A percentile compares a stretch with the other conserved stretches of the same genome.
Evolutionary conservation across 169 alveolate species (phyloP).

Genomic region (Plasmodium vinckei): DNA sequence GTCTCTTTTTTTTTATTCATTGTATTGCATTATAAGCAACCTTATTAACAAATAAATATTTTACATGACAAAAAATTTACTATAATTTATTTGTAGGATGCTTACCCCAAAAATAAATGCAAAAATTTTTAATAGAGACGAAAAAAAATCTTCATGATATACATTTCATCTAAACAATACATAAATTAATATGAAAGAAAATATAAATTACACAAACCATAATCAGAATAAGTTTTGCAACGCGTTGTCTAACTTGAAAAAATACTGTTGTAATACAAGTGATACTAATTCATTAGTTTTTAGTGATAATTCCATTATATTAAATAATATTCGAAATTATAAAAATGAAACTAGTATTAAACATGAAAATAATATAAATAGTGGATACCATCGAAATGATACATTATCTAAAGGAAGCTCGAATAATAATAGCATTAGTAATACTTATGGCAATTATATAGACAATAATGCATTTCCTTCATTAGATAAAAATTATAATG

Average conservation of each 20-base stretch:
- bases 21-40: too few relatives aligned
- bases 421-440: neutral
- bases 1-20: too few relatives aligned
- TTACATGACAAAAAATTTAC: too few relatives aligned
- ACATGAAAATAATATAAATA: conserved; percentile 5
- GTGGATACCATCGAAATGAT: neutral
- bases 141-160: too few relatives aligned
- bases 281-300: conserved; percentile 17
- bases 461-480: too few relatives aligned
- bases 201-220: neutral
- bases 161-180: too few relatives aligned
- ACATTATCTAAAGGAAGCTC: neutral
- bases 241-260: conserved; percentile 16
- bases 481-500: neutral
- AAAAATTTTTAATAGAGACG: too few relatives aligned
- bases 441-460: too few relatives aligned
- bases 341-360: neutral
- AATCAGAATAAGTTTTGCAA: conserved; percentile 8
- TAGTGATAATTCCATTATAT: neutral
- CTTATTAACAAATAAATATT: too few relatives aligned
- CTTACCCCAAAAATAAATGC: too few relatives aligned
- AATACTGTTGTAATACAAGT: conserved; percentile 43
- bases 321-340: neutral
- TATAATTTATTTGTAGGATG: too few relatives aligned
- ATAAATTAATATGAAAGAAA: conserved; percentile 4